phyloP scores from a whole-genome alignment of 1,284 basidiomycete species.

The Sporisorium sorghi region DNA sequence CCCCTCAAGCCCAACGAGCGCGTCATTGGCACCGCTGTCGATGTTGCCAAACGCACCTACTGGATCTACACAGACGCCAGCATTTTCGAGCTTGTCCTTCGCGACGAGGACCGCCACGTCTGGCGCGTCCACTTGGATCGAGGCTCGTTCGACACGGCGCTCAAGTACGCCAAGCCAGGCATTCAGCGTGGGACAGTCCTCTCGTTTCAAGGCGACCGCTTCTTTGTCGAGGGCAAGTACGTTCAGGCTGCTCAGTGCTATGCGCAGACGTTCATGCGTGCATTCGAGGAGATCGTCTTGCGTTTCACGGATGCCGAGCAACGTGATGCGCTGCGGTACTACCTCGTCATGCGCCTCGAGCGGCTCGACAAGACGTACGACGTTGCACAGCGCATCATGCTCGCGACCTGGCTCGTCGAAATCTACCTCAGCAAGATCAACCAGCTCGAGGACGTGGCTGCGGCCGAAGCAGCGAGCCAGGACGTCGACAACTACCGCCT shows the following conservation, averaged over 20 bases:
- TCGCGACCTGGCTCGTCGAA: constrained; percentile 98
- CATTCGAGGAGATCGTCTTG: constrained; percentile 90
- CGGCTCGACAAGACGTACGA: constrained; percentile 80
- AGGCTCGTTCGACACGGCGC: constrained; percentile 80
- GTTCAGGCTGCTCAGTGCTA: constrained; percentile 93
- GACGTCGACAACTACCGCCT: constrained; percentile 86
- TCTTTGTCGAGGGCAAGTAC: constrained; percentile 83
- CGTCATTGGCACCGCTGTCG: constrained; percentile 70
- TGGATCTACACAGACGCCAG: constrained; percentile 94
- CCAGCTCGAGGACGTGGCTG: constrained; percentile 85
- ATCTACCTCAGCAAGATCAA: constrained; percentile 97
- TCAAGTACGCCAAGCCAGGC: constrained; percentile 84
- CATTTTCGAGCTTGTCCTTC: constrained; percentile 87
- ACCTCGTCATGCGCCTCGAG: constrained; percentile 87
- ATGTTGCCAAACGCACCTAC: constrained; percentile 87
- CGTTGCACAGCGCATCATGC: constrained; percentile 92
- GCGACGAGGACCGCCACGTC: constrained; percentile 90
- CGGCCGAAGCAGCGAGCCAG: constrained; percentile 82
- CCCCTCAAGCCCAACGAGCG: constrained; percentile 58
- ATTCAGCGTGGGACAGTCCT: constrained; percentile 86
- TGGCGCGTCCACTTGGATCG: constrained; percentile 91
- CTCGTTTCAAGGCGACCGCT: constrained; percentile 84
- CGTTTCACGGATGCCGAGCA: constrained; percentile 90
- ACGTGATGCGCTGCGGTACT: constrained; percentile 90
- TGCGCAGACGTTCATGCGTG: constrained; percentile 76